These are phyloP conservation scores for Pestalotiopsis sp. DNA, from an alignment of 2,329 filamentous ascomycete species.

Conservation along the genomic window DNA sequence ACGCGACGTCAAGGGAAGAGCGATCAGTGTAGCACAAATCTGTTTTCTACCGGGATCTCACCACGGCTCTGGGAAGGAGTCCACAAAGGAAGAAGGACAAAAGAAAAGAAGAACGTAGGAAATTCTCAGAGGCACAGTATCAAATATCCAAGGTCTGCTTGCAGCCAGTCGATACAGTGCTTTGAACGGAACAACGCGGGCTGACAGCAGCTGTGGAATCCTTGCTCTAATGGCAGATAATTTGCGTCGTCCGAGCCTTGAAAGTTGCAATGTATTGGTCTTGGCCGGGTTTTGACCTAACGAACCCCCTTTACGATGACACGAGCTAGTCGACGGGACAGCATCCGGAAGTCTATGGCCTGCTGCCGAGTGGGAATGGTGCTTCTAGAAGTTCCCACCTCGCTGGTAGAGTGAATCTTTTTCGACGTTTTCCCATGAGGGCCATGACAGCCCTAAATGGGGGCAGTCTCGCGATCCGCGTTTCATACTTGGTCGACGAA, in stretches of 20 bases:
- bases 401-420: neutral
- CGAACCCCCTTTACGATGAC: neutral
- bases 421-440: neutral
- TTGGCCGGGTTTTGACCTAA: neutral
- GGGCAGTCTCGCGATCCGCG: neutral
- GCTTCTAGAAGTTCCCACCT: conserved; percentile 12
- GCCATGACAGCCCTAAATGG: conserved; percentile 10
- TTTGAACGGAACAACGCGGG: neutral
- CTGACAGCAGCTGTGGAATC: neutral
- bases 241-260: neutral
- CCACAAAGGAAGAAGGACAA: no score
- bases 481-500: conserved; percentile 3
- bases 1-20: neutral
- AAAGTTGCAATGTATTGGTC: neutral
- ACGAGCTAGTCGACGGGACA: conserved; percentile 10
- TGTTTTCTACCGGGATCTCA: neutral
- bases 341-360: neutral
- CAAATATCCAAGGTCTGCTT: neutral
- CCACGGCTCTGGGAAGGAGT: neutral
- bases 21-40: neutral
- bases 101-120: neutral
- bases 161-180: neutral
- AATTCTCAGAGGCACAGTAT: neutral
- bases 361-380: conserved; percentile 3
- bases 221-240: neutral